These are phyloP conservation scores for Elsinoe batatas DNA, from an alignment of 2,329 filamentous ascomycete genomes.

Conservation along the genomic window DNA sequence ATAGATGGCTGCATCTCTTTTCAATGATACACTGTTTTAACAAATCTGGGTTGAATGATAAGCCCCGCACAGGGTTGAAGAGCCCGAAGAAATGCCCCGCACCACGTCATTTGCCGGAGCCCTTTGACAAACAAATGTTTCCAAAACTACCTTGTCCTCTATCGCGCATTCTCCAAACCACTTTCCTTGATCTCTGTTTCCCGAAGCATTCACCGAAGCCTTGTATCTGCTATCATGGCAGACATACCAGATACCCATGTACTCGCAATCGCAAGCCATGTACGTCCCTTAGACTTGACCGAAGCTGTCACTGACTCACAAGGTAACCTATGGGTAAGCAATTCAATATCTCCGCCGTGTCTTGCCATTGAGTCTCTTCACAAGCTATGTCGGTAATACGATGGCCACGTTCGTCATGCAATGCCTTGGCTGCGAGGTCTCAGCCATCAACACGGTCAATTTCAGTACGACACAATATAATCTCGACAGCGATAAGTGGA, in stretches of 20 bases:
- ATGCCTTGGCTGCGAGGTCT: conserved; percentile 84
- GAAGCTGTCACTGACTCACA: conserved; percentile 19
- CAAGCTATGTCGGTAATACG: conserved; percentile 92
- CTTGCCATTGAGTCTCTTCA: conserved; percentile 13
- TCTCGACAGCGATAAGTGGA: not conserved
- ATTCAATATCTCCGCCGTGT: conserved; percentile 10
- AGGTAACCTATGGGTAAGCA: conserved; percentile 67
- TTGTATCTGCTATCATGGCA: conserved; percentile 10
- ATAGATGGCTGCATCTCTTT: conserved; percentile 4
- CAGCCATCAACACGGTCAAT: conserved; percentile 89
- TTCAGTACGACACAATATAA: conserved; percentile 59
- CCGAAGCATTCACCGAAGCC: not conserved
- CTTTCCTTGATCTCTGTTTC: not conserved
- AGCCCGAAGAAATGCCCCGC: not conserved
- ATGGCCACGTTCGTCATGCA: conserved; percentile 95
- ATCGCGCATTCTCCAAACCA: not conserved
- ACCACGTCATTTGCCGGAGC: not conserved
- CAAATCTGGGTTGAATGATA: not conserved
- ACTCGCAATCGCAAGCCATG: conserved; percentile 88
- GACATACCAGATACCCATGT: conserved; percentile 56
- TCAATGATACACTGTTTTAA: conserved; percentile 8
- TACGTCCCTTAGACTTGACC: conserved; percentile 44
- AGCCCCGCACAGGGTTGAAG: not conserved
- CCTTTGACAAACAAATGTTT: not conserved
- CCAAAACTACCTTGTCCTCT: not conserved